Percentiles rank a stretch among this genome's conserved stretches.
Conservation (phyloP, 768 basidiomycete genomes). For the Boletus speciosus region DNA sequence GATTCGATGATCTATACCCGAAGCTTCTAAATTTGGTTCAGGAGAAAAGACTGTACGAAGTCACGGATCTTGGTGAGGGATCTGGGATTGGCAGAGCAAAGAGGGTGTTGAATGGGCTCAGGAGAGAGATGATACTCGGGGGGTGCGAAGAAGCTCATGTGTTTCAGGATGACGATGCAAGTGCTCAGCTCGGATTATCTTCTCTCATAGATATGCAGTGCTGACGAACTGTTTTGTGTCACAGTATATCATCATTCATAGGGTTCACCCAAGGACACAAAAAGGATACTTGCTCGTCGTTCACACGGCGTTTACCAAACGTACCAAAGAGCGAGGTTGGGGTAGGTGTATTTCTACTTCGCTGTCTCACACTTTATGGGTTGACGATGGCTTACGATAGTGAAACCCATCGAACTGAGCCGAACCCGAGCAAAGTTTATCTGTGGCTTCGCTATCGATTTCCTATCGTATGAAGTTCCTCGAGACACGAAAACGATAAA, state of each 20-base stretch:
- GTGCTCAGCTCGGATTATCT: conserved; percentile 28
- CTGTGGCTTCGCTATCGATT: conserved; percentile 70
- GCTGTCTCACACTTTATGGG: not conserved
- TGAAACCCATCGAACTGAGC: conserved; percentile 79
- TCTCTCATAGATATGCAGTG: not conserved
- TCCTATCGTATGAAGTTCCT: conserved; percentile 55
- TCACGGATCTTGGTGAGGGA: conserved; percentile 52
- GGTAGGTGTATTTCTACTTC: conserved; percentile 45
- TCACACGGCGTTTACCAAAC: conserved; percentile 88
- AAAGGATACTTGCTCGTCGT: conserved; percentile 91
- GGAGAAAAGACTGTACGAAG: conserved; percentile 78
- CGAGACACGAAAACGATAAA: conserved; percentile 52
- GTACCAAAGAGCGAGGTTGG: conserved; percentile 72
- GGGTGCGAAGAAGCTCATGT: conserved; percentile 92
- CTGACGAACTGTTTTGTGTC: not conserved
- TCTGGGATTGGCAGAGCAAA: conserved; percentile 60
- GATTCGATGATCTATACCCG: conserved; percentile 96
- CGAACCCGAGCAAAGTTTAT: conserved; percentile 79
- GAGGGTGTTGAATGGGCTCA: conserved; percentile 80
- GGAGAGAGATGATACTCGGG: conserved; percentile 87
- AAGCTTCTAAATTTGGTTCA: conserved; percentile 87
- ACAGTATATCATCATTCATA: conserved; percentile 91
- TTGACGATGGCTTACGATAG: conserved; percentile 36
- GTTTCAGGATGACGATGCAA: conserved; percentile 92
- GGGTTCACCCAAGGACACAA: conserved; percentile 86